Base-by-base conservation (phyloP, 2,329 filamentous ascomycete species). In the Scytalidium sp. region DNA sequence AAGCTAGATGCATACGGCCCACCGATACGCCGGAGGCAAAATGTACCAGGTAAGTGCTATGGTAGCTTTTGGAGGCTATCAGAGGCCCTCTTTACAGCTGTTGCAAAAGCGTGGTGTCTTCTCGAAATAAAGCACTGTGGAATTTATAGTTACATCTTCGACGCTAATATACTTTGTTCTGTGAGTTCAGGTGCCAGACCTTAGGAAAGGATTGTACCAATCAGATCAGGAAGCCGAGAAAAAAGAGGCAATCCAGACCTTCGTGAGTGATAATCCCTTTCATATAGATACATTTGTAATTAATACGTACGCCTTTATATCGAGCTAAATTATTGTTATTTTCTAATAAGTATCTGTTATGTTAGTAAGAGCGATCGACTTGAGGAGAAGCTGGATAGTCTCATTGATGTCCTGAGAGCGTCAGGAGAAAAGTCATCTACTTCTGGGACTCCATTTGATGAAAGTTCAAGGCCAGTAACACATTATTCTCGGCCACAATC, bases 241-340 rank as follows among this genome's bases (percentile, higher is more conserved):
- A 79, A 62, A 79, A 79, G 65, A 68, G 76, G 55, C 71, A 74
- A 25, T 66, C 65, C 27, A 77, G 74, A 51, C 72, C 74, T 25
- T 79, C 75, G 76, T 79, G 64, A 68, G 75, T 70, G 19, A n/a
- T 42, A 19, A 50, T 46, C 44, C 41, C 46, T 6, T 21, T 19
- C 19, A 29, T 22, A 20, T 41, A 41, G n/a, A 43, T 23, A 29
- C 17, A 36, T 19, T 44, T 44, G 41, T 22, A 41, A 36, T 44
- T 27, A 22, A 42, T 21, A 21, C 25, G 17, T 11, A 21, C 29
- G 27, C 40, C 49, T 21, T 19, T 43, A 43, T 52, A 48, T 19
- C 27, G 4, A 22, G n/a, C 39, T 3, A 17, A 8, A 36, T 36
- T 4, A 8, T 36, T 19, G 23, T 19, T 36, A 19, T 32, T 50